Percentiles rank a stretch among this genome's conserved stretches.
These are phyloP conservation scores for Trichoderma cornu-damae DNA, from an alignment of 2,329 filamentous ascomycete species.

Conservation along the genomic window DNA sequence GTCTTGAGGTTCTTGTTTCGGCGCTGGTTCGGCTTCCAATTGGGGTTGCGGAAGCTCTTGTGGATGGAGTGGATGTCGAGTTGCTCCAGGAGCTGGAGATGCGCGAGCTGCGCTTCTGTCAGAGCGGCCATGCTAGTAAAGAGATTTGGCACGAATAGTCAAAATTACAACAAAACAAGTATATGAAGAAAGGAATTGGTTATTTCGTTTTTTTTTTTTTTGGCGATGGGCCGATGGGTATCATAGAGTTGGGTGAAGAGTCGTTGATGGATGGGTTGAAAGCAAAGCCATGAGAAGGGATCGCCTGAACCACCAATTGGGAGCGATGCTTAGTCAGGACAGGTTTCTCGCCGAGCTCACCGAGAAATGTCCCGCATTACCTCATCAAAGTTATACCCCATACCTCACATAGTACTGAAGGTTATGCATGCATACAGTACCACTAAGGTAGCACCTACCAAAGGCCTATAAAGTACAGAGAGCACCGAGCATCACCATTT, in stretches of 20 bases:
- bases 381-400: too few species aligned
- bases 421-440: too few species aligned
- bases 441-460: too few species aligned
- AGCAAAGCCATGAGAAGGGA: neutral
- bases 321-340: constrained; percentile 2
- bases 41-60: constrained; percentile 83
- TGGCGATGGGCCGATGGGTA: too few species aligned
- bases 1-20: constrained; percentile 99
- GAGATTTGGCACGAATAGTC: neutral
- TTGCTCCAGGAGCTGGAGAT: constrained; percentile 80
- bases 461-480: neutral
- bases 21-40: constrained; percentile 88
- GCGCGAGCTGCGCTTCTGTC: constrained; percentile 69
- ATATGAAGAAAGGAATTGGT: neutral
- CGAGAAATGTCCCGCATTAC: too few species aligned
- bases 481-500: too few species aligned
- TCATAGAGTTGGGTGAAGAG: too few species aligned
- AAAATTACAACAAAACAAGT: too few species aligned
- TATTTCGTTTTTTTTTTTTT: too few species aligned
- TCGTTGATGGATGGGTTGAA: neutral
- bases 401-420: too few species aligned
- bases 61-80: constrained; percentile 84
- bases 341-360: constrained; percentile 4
- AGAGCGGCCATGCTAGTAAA: constrained; percentile 49
- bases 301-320: neutral